Evolutionary conservation across 2,329 filamentous ascomycete genomes (phyloP).

Genomic region (Fusarium hostae): DNA sequence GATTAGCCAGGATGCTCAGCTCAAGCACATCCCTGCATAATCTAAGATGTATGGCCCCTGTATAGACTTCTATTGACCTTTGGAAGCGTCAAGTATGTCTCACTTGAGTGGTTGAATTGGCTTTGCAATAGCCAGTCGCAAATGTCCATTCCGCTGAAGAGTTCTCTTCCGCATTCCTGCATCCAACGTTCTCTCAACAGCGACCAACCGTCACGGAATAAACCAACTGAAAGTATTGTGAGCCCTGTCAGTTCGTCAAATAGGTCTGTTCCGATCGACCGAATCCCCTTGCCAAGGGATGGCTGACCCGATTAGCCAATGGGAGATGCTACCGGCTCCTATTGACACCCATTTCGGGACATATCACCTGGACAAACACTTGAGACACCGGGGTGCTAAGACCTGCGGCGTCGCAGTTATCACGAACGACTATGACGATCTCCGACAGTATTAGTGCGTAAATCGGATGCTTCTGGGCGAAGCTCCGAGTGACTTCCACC

Average conservation of each 20-base stretch:
- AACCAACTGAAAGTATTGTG: rapidly evolving
- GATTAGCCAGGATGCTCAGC: rapidly evolving
- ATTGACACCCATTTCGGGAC: not conserved
- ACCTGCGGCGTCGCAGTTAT: rapidly evolving
- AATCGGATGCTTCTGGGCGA: not conserved
- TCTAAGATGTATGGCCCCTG: rapidly evolving
- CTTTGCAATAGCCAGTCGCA: rapidly evolving
- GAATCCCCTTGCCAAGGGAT: not conserved
- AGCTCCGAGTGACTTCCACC: rapidly evolving
- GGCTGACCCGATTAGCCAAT: not conserved
- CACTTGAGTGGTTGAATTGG: rapidly evolving
- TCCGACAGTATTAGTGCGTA: not conserved
- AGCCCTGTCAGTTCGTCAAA: too few species aligned
- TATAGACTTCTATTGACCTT: not conserved
- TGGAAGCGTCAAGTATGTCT: not conserved
- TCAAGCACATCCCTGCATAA: rapidly evolving
- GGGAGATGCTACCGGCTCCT: not conserved
- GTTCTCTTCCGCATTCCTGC: not conserved
- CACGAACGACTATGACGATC: too few species aligned
- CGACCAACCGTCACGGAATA: rapidly evolving
- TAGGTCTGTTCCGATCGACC: too few species aligned
- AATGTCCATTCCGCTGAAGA: not conserved
- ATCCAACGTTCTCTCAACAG: rapidly evolving
- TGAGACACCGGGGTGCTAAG: too few species aligned
- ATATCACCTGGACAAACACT: not conserved